phyloP scores from a whole-genome alignment of 1,139 yeast genomes.

The Blastobotrys arbuscula region DNA sequence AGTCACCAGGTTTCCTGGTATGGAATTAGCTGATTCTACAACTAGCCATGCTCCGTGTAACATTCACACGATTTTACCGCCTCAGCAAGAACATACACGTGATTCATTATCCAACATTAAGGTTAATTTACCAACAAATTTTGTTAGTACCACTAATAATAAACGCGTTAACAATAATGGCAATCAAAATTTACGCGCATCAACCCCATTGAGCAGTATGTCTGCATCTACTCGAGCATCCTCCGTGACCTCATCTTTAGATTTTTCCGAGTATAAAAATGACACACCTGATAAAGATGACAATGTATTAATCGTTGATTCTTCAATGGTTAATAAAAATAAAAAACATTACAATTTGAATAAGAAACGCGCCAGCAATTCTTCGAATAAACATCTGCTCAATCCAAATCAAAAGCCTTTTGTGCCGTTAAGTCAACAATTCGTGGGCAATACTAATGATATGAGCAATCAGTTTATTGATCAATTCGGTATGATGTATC shows the following conservation, averaged over 20 bases:
- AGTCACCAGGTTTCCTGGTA: conserved; percentile 13
- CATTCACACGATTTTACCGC: conserved; percentile 17
- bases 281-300: background rate
- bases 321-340: conserved; percentile 3
- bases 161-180: background rate
- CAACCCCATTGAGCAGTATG: background rate
- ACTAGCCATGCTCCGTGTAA: conserved; percentile 14
- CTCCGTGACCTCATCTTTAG: background rate
- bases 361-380: too few species aligned
- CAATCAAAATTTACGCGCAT: background rate
- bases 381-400: background rate
- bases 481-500: background rate
- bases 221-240: background rate
- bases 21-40: conserved; percentile 4
- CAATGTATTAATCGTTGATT: conserved; percentile 3
- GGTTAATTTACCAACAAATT: background rate
- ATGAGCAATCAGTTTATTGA: background rate
- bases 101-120: background rate
- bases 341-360: too few species aligned
- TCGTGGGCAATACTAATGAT: background rate
- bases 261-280: too few species aligned
- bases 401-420: background rate
- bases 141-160: background rate
- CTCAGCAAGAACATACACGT: background rate
- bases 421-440: background rate